Evolutionary conservation across 352 stramenopile species (phyloP).

Genomic region (Phytophthora fragariaefolia): DNA sequence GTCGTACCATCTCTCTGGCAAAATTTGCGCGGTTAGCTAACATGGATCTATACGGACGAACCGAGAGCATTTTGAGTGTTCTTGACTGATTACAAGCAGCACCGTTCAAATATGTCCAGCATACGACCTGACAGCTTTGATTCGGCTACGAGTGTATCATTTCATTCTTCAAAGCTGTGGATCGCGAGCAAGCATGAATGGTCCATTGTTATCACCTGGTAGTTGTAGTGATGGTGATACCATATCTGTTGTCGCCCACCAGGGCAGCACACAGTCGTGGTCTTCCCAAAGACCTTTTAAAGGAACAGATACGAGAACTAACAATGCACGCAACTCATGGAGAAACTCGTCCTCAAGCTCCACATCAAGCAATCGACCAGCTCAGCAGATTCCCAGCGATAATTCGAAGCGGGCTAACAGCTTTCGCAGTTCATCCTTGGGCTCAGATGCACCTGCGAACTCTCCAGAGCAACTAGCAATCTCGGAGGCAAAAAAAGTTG

Average conservation of each 20-base stretch:
- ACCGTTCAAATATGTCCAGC: slow-evolving; percentile 1
- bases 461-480: not conserved
- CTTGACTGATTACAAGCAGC: not conserved
- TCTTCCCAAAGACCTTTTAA: not conserved
- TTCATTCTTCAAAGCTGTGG: not conserved
- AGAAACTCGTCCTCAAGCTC: not conserved
- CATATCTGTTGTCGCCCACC: slow-evolving; percentile 1
- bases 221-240: slow-evolving; percentile 8
- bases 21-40: not conserved
- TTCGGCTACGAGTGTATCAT: not conserved
- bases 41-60: not conserved
- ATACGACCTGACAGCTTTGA: not conserved
- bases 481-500: not conserved
- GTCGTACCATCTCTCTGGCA: not conserved
- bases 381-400: not conserved
- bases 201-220: not conserved
- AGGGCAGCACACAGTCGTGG: not conserved
- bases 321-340: slow-evolving; percentile 1
- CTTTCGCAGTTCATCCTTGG: slow-evolving; percentile 1
- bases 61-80: not conserved
- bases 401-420: slow-evolving; percentile 2
- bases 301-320: not conserved
- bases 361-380: not conserved
- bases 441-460: not conserved
- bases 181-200: slow-evolving; percentile 7